A percentile compares a stretch with the other conserved stretches of the same genome.
Conservation (phyloP, 805 yeast genomes). For the Candida patagonica region DNA sequence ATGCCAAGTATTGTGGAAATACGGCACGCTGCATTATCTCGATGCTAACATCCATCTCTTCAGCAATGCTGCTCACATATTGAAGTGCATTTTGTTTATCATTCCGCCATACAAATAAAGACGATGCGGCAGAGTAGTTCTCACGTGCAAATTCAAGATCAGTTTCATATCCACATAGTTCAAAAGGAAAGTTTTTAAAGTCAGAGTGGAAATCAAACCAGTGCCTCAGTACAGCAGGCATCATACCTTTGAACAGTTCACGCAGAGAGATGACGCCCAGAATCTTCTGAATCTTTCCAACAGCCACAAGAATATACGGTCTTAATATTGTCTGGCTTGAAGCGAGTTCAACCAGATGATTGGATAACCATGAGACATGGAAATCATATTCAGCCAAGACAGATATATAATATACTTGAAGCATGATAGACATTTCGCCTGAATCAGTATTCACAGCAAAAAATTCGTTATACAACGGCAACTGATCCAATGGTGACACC, state of each 20-base stretch:
- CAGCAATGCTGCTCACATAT: no score
- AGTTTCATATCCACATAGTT: constrained; percentile 2
- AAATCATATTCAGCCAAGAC: not conserved
- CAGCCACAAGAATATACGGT: not conserved
- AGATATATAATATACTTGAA: not conserved
- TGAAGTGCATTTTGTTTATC: no score
- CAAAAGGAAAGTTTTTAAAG: not conserved
- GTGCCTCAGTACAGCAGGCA: not conserved
- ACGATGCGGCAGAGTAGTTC: not conserved
- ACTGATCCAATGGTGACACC: not conserved
- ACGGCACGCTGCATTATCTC: no score
- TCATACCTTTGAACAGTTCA: constrained; percentile 1
- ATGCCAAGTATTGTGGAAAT: no score
- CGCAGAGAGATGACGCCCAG: not conserved
- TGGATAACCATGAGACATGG: not conserved
- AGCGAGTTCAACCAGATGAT: constrained; percentile 1
- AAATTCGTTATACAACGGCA: not conserved
- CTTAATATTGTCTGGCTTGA: not conserved
- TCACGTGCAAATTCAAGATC: not conserved
- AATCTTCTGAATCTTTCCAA: not conserved
- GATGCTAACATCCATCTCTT: no score
- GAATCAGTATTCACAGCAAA: not conserved
- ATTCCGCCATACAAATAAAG: no score
- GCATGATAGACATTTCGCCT: not conserved
- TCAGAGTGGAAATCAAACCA: constrained; percentile 1